Evolutionary conservation across 805 yeast species (phyloP), one percentile per base, ranked within the genome.

Genomic region (Starmerella sirachaensis): DNA sequence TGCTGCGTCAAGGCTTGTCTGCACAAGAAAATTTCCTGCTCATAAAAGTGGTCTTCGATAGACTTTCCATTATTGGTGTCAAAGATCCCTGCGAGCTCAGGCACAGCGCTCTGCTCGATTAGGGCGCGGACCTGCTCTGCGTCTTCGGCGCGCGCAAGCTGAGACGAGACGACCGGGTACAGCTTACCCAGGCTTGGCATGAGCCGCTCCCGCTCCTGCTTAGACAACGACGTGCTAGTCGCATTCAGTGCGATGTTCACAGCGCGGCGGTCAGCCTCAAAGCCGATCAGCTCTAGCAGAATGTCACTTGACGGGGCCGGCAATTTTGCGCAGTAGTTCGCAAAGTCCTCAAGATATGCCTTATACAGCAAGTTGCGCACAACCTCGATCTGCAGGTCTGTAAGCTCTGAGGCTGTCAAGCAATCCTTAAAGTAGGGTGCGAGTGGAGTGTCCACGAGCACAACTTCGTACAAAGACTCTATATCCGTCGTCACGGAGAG

Each of bases 381-480:
- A 53, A 91, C 79, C 60, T 91, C 99, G 55, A 91, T 88, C 63
- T 93, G 91, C 57, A 88, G 67, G 59, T 91, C 99, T 54, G 86
- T 95, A 57, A 91, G 69, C 60, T 85, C 94, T 49, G 82, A 85
- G 9, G 40, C 43, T 11, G 81, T 68, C 42, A 91, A 68, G 58
- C 94, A 83, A 55, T 79, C 83, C 56, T 83, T 78, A 67, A 91
- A 91, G 62, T 86, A 91, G 28, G 95, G 94, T 1, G 98, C 97
- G 56, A 91, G 70, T 5, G 99, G 99, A 6, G 98, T 91, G 61
- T 91, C 99, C 38, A 91, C 78, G 42, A 91, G 66, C 11, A 91
- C 98, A 1, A 93, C 81, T 53, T 79, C 79, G 63, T 88, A 91
- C 52, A 91, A 69, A n/a, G 91, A 75, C 52, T 85, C 94, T 40